Conservation (phyloP, 805 yeast genomes). For the Clavispora asparagi region DNA sequence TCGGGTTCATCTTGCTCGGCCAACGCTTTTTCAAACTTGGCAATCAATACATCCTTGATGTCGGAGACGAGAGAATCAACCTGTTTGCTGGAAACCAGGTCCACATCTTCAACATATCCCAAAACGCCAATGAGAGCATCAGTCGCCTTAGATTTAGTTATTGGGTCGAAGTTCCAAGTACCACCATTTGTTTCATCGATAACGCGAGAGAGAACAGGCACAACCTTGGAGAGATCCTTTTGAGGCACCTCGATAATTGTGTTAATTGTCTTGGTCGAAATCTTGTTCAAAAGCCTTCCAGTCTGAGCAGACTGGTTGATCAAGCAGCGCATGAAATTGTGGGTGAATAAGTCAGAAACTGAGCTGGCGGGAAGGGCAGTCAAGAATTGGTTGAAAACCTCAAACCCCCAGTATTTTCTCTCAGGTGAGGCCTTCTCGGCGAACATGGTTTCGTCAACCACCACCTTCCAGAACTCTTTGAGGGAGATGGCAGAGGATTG, state of each 20-base stretch:
- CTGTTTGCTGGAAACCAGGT: slow-evolving; percentile 6
- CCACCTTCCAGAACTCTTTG: slow-evolving; percentile 71
- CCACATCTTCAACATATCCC: slow-evolving; percentile 12
- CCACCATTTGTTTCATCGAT: slow-evolving; percentile 39
- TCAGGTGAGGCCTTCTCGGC: slow-evolving; percentile 75
- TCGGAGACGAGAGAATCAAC: slow-evolving; percentile 15
- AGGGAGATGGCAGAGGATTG: slow-evolving; percentile 24
- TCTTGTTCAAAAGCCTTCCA: slow-evolving; percentile 60
- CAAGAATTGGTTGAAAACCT: slow-evolving; percentile 54
- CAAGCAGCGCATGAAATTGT: slow-evolving; percentile 64
- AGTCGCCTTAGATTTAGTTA: slow-evolving; percentile 68
- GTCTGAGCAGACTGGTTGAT: slow-evolving; percentile 70
- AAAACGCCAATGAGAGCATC: slow-evolving; percentile 31
- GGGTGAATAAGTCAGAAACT: slow-evolving; percentile 42
- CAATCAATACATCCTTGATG: slow-evolving; percentile 20
- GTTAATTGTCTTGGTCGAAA: slow-evolving; percentile 51
- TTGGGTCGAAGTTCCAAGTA: slow-evolving; percentile 65
- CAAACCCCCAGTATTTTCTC: slow-evolving; percentile 82
- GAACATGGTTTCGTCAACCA: slow-evolving; percentile 77
- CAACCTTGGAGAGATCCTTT: slow-evolving; percentile 35
- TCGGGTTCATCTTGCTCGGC: slow-evolving; percentile 12
- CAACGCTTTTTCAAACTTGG: slow-evolving; percentile 20
- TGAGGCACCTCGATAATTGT: slow-evolving; percentile 36
- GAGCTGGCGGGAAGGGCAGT: slow-evolving; percentile 12
- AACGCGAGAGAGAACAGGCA: slow-evolving; percentile 22